Evolutionary conservation across 257 asterid genomes (phyloP).

Genomic region (Solanum paucissectum): DNA sequence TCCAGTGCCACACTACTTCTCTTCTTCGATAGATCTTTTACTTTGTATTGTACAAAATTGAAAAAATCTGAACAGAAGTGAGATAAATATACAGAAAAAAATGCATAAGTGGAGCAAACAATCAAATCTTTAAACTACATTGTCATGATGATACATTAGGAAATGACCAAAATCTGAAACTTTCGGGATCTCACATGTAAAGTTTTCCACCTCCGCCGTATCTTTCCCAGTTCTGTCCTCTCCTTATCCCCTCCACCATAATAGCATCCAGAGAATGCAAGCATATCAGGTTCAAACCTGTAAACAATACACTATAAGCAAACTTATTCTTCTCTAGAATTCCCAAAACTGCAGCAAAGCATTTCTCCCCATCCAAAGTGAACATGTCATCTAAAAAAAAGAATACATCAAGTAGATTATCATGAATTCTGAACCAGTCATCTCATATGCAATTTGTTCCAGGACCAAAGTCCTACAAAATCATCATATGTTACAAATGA

Average conservation of each 20-base stretch:
- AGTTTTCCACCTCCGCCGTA: constrained; percentile 92
- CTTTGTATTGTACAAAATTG: background rate
- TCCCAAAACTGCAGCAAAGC: background rate
- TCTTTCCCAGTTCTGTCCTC: constrained; percentile 72
- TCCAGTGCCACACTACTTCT: background rate
- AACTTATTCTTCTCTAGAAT: background rate
- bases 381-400: background rate
- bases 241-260: constrained; percentile 98
- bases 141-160: background rate
- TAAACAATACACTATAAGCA: constrained; percentile 3
- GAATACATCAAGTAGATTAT: background rate
- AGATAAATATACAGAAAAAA: background rate
- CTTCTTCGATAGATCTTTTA: background rate
- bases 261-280: constrained; percentile 98
- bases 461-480: background rate
- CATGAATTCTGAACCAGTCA: background rate
- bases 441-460: background rate
- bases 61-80: background rate
- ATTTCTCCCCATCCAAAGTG: background rate
- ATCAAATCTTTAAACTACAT: background rate
- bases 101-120: background rate
- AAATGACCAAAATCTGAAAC: background rate
- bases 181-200: constrained; percentile 56
- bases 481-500: background rate
- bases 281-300: constrained; percentile 99